These are phyloP conservation scores for Kuraishia ogatae DNA, from an alignment of 805 yeast genomes.

Conservation along the genomic window DNA sequence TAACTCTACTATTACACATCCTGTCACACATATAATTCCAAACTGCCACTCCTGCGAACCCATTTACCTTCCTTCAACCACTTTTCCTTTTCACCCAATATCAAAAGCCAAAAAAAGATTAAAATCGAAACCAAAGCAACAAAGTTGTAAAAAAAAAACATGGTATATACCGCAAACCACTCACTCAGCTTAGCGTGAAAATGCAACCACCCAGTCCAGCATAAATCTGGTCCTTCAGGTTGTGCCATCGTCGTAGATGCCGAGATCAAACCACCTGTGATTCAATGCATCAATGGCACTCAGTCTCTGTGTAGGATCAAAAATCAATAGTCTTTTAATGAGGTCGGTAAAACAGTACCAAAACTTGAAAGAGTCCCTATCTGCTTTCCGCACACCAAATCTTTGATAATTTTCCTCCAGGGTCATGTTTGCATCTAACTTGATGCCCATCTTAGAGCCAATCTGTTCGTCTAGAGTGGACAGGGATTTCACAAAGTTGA, in stretches of 20 bases:
- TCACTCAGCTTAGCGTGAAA: no score
- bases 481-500: slow-evolving; percentile 26
- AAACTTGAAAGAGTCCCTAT: slow-evolving; percentile 60
- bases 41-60: neutral
- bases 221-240: neutral
- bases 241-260: slow-evolving; percentile 48
- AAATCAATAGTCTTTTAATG: slow-evolving; percentile 37
- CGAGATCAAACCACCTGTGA: slow-evolving; percentile 71
- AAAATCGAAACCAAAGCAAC: neutral
- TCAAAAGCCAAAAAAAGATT: neutral
- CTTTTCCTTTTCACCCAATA: no score
- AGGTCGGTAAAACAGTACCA: slow-evolving; percentile 71
- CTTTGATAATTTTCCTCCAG: slow-evolving; percentile 14
- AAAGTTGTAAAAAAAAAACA: neutral
- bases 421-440: slow-evolving; percentile 13
- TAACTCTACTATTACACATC: neutral
- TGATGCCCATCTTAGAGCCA: slow-evolving; percentile 20
- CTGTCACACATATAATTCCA: neutral
- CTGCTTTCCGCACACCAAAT: slow-evolving; percentile 18
- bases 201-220: neutral
- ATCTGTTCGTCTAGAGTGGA: slow-evolving; percentile 16
- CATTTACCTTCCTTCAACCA: neutral
- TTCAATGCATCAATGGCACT: slow-evolving; percentile 46
- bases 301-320: slow-evolving; percentile 41
- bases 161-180: neutral